Evolutionary conservation across 2,329 filamentous ascomycete genomes (phyloP).

Genomic region (Diplodia seriata): DNA sequence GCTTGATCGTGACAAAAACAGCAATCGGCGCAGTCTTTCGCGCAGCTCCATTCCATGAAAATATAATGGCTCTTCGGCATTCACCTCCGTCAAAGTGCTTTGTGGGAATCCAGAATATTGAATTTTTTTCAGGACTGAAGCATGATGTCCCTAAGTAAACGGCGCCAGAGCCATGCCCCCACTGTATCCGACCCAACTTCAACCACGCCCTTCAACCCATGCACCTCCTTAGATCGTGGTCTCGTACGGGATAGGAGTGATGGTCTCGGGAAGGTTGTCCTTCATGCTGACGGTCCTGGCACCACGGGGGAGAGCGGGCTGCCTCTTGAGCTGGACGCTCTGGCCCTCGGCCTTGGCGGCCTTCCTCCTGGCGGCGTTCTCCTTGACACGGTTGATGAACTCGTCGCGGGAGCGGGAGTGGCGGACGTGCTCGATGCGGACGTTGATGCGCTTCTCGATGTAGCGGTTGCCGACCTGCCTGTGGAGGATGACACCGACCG

Average conservation of each 20-base stretch:
- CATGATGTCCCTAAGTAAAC: constrained; percentile 33
- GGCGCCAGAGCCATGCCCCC: constrained; percentile 32
- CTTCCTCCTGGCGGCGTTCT: constrained; percentile 90
- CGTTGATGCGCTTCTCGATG: constrained; percentile 99
- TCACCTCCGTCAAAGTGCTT: constrained; percentile 9
- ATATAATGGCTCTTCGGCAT: neutral
- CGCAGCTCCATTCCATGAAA: neutral
- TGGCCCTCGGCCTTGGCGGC: constrained; percentile 90
- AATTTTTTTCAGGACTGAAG: constrained; percentile 33
- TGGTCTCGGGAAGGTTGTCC: constrained; percentile 88
- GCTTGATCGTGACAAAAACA: neutral
- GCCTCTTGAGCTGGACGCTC: constrained; percentile 91
- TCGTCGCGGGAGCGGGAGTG: constrained; percentile 95
- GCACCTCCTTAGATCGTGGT: constrained; percentile 82
- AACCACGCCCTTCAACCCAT: constrained; percentile 35
- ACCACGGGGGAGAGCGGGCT: constrained; percentile 78
- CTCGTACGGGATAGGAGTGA: constrained; percentile 93
- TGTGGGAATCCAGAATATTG: constrained; percentile 27
- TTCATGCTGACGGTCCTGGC: constrained; percentile 79
- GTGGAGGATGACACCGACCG: constrained; percentile 98
- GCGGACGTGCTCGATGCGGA: constrained; percentile 96
- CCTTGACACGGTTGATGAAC: constrained; percentile 96
- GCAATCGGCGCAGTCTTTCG: neutral
- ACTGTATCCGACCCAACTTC: constrained; percentile 26
- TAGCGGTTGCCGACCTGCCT: constrained; percentile 99